Evolutionary conservation across 208 protist species (phyloP), one percentile per base, ranked within the genome.

Genomic region (Leishmania amazonensis): DNA sequence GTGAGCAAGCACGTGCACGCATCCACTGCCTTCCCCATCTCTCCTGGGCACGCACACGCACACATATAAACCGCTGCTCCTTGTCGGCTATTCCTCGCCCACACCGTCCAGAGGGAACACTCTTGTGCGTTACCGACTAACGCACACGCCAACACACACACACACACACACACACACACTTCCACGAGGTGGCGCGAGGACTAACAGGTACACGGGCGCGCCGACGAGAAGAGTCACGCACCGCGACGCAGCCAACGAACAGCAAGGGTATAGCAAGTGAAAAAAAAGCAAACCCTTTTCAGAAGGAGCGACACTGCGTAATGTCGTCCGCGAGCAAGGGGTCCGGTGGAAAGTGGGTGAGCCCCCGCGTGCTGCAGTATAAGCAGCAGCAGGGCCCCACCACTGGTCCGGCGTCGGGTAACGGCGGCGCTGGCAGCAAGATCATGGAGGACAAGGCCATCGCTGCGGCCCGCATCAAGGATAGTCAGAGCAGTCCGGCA

Each of bases 361-460:
- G 83, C 78, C 53, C 73, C 17, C 79, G 88, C 40, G 76, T 87
- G 79, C 76, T 87, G 11, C 77, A 88, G 73, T 70, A 89, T 38
- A 85, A 89, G 83, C 77, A 88, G 74, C 80, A 89, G 73, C 86
- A 89, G 74, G 77, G 74, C 1, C 85, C 80, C 3, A 65, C 75
- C 19, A 76, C 81, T 15, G 75, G 82, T 2, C 81, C 81, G 15
- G 21, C 85, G 28, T 49, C 74, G 2, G 81, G 81, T 38, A 83
- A 81, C 47, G 75, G 57, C 28, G 49, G 68, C 28, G 78, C 80
- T 5, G 83, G 84, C 51, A 84, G 79, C 68, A 90, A 90, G 83
- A 87, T 91, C 64, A 85, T 89, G 75, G 88, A 92, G 60, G 89
- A 94, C 76, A 87, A 83, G 75, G 87, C 84, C n/a, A 89, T 90